Evolutionary conservation across 75 land plant species (phyloP).

Genomic region (Selaginella tamariscina): DNA sequence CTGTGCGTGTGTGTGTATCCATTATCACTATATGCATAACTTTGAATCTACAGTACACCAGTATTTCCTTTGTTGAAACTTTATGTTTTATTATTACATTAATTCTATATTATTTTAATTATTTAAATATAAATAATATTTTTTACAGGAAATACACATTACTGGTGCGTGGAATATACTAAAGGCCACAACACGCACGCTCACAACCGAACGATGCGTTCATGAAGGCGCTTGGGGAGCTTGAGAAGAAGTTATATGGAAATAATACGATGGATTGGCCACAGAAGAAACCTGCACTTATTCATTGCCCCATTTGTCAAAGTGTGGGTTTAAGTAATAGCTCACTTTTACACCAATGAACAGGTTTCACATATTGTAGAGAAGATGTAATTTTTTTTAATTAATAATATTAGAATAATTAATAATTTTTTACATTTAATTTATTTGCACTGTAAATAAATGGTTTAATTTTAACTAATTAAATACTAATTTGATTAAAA

Average conservation of each 20-base stretch:
- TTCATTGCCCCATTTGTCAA: constrained; percentile 73
- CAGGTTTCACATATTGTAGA: constrained; percentile 66
- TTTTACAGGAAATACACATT: constrained; percentile 25
- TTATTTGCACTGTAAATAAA: too few species aligned
- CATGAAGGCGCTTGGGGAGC: constrained; percentile 42
- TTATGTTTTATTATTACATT: background rate
- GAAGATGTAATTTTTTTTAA: too few species aligned
- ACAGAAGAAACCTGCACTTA: constrained; percentile 52
- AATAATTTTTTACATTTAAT: too few species aligned
- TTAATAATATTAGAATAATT: too few species aligned
- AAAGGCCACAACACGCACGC: constrained; percentile 66
- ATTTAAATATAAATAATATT: background rate
- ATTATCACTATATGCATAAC: too few species aligned
- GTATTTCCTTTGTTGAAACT: too few species aligned
- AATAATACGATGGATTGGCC: constrained; percentile 82
- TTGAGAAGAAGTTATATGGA: constrained; percentile 63
- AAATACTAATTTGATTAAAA: too few species aligned
- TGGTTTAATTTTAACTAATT: too few species aligned
- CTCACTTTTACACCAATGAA: constrained; percentile 72
- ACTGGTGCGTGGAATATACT: constrained; percentile 60
- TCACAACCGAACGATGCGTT: constrained; percentile 98
- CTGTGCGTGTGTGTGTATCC: too few species aligned
- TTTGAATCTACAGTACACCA: too few species aligned
- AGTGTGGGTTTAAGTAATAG: constrained; percentile 70
- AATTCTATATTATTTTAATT: background rate